These are phyloP conservation scores for Suhomyces sp. DNA, from an alignment of 805 yeast genomes.

Conservation along the genomic window DNA sequence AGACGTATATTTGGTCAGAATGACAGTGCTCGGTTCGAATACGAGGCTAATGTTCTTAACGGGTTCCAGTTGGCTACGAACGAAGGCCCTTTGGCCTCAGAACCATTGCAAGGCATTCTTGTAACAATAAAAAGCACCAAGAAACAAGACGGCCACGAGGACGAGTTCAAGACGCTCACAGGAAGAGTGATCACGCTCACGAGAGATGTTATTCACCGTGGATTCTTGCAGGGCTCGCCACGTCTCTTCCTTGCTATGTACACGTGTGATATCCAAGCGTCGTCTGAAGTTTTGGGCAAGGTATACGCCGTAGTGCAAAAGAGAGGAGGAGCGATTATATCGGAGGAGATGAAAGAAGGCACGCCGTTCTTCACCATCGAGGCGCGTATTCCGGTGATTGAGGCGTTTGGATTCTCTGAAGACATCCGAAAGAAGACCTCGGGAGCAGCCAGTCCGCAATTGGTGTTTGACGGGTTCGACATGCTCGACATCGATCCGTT, in stretches of 20 bases:
- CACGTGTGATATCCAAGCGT: constrained; percentile 90
- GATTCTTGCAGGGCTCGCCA: constrained; percentile 80
- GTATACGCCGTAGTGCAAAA: constrained; percentile 92
- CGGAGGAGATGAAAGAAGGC: constrained; percentile 97
- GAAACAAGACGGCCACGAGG: constrained; percentile 33
- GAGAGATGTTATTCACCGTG: constrained; percentile 67
- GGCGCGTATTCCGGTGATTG: constrained; percentile 87
- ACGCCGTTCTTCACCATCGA: constrained; percentile 90
- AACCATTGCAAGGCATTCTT: constrained; percentile 80
- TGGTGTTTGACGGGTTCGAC: constrained; percentile 86
- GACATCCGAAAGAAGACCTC: constrained; percentile 90
- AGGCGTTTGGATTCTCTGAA: constrained; percentile 95
- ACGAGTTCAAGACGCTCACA: constrained; percentile 42
- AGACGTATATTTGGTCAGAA: constrained; percentile 21
- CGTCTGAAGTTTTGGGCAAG: constrained; percentile 90
- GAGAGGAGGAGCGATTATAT: constrained; percentile 77
- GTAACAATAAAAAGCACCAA: constrained; percentile 38
- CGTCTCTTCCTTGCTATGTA: constrained; percentile 90
- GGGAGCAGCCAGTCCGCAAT: constrained; percentile 96
- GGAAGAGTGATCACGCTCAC: constrained; percentile 75
- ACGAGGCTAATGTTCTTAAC: constrained; percentile 63
- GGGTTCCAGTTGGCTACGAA: constrained; percentile 82
- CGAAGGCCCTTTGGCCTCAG: constrained; percentile 87
- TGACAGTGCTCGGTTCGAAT: constrained; percentile 25
- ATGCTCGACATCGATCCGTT: constrained; percentile 89